Base-by-base conservation (phyloP, 2,329 filamentous ascomycete species). In the Nannizziopsis arthrosporioides region DNA sequence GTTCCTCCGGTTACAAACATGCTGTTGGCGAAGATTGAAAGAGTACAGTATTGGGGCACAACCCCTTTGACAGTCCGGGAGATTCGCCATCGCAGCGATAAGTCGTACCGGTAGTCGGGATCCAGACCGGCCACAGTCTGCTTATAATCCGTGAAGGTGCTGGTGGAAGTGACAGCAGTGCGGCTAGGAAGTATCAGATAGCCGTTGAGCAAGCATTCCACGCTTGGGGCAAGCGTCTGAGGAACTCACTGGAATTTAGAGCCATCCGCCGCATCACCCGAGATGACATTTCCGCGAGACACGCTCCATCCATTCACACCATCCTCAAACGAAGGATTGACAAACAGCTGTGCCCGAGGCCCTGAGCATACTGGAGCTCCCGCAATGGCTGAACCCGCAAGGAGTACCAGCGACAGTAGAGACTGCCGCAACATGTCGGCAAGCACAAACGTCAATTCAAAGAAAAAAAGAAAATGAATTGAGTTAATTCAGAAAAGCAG, bases 251-350 rank as follows among this genome's bases (percentile, higher is more conserved):
- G 31, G 18, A 17, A 45, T 11, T 39, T 45, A 11, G 9, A 15
- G 3, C 43, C 43, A 2, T 39, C 34, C 15, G 35, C 43, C 17
- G 43, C 43, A 39, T 39, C 43, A 5, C 35, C 35, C 18, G 35
- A 30, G 35, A 39, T 10, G 3, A 32, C 22, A 19, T 8, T 17
- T 12, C 43, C 43, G 7, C 8, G 12, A 15, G 17, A 27, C 15
- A 22, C 18, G 19, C 18, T 14, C 35, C 43, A 39, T 9, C 11
- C 12, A 39, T 39, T n/a, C 5, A 45, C 30, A 7, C 35, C 43
- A 39, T 38, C 11, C 15, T 45, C 34, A 31, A 45, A 45, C 2
- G 43, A 45, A 17, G 43, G 19, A 39, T 38, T 45, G 43, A 31
- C 35, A 19, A 38, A 12, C n/a, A 31, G 3, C 35, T 45, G 34